A percentile compares a stretch with the other conserved stretches of the same genome.
These are phyloP conservation scores for Leccinellum rugosiceps DNA, from an alignment of 768 basidiomycete genomes.

Conservation along the genomic window DNA sequence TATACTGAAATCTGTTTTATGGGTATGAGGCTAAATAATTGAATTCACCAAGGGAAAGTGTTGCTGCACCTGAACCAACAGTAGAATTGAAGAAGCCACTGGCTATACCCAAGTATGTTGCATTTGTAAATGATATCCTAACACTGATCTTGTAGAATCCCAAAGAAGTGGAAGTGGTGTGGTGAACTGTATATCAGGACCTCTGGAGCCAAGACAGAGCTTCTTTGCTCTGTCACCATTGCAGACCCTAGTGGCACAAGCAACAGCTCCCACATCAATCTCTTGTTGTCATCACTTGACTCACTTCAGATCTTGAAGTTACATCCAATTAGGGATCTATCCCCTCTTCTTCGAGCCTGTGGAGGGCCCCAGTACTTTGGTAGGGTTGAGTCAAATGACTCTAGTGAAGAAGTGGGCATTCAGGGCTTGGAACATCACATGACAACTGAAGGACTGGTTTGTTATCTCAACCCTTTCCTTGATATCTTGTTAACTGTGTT, in stretches of 20 bases:
- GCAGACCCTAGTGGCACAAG: slow-evolving; percentile 42
- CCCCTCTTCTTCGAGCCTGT: slow-evolving; percentile 47
- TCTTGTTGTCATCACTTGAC: slow-evolving; percentile 40
- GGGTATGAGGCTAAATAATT: neutral
- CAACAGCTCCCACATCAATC: slow-evolving; percentile 47
- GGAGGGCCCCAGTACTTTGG: slow-evolving; percentile 51
- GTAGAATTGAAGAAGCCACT: slow-evolving; percentile 12
- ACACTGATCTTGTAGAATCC: slow-evolving; percentile 38
- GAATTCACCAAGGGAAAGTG: slow-evolving; percentile 14
- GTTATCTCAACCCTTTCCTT: slow-evolving; percentile 11
- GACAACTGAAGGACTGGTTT: slow-evolving; percentile 45
- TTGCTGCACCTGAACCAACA: neutral
- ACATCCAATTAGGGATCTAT: slow-evolving; percentile 47
- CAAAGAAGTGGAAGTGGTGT: slow-evolving; percentile 64
- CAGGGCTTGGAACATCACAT: slow-evolving; percentile 45
- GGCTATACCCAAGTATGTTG: slow-evolving; percentile 26
- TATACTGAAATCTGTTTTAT: neutral
- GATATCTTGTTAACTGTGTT: neutral
- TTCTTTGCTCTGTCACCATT: slow-evolving; percentile 49
- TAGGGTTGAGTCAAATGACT: slow-evolving; percentile 40
- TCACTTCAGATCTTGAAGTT: slow-evolving; percentile 46
- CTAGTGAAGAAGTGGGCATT: slow-evolving; percentile 40
- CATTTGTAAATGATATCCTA: neutral
- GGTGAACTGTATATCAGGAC: slow-evolving; percentile 49
- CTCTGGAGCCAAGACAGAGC: slow-evolving; percentile 36